Conservation (phyloP, 176 grass and related monocot genomes). For the Puccinellia tenuiflora region DNA sequence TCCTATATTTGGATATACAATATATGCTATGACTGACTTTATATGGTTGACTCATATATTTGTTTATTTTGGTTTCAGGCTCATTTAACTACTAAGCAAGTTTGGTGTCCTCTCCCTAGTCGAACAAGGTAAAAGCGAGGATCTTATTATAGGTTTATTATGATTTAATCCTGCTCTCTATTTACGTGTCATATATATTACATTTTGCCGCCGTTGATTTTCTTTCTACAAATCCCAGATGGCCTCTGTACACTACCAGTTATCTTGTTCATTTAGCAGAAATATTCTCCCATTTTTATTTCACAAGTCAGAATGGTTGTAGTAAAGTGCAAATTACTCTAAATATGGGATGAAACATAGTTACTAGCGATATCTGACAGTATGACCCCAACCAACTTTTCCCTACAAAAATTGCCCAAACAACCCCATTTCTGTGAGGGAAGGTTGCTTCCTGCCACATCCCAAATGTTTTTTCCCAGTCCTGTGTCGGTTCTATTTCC, state of each 20-base stretch:
- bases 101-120: constrained; percentile 12
- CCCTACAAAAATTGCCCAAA: background rate
- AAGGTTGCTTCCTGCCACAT: background rate
- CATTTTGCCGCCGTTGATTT: background rate
- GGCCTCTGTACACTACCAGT: background rate
- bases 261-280: background rate
- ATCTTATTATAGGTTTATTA: background rate
- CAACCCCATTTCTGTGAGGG: background rate
- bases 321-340: background rate
- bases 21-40: background rate
- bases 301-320: constrained; percentile 22
- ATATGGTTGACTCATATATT: constrained; percentile 2
- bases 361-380: constrained; percentile 5
- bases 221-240: background rate
- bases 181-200: constrained; percentile 5
- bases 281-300: constrained; percentile 5
- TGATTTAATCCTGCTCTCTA: background rate
- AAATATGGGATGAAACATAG: background rate
- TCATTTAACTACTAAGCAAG: constrained; percentile 86
- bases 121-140: constrained; percentile 34
- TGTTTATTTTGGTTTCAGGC: constrained; percentile 41
- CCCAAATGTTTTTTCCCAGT: background rate
- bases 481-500: background rate
- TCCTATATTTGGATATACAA: background rate
- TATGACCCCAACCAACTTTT: background rate